Evolutionary conservation across 148 eudicot genomes (phyloP).

Genomic region (Persicaria tinctoria): DNA sequence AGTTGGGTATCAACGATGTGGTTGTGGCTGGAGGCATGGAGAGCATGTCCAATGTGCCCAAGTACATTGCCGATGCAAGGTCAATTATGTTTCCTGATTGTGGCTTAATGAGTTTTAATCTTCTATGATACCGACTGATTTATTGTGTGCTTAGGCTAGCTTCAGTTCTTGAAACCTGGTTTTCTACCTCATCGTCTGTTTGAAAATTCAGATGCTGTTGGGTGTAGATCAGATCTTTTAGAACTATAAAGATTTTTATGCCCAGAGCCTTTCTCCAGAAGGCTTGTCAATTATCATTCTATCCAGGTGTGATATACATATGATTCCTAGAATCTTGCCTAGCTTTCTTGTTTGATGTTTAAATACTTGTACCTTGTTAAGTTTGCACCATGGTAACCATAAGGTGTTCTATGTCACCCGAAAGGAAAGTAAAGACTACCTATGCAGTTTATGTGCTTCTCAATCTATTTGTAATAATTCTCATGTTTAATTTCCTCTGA

Average conservation of each 20-base stretch:
- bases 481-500: not conserved
- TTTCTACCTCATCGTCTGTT: not conserved
- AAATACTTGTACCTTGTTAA: not conserved
- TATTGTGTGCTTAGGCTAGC: not conserved
- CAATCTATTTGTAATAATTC: not conserved
- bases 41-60: conserved; percentile 97
- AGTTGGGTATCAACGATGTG: conserved; percentile 86
- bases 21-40: conserved; percentile 99
- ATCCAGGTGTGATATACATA: not conserved
- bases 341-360: not conserved
- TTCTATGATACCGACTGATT: not conserved
- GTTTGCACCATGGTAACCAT: not conserved
- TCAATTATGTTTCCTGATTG: conserved; percentile 18
- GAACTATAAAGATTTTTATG: not conserved
- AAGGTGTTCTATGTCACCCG: not conserved
- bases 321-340: not conserved
- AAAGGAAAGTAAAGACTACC: not conserved
- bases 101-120: not conserved
- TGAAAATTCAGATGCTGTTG: not conserved
- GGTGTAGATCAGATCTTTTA: not conserved
- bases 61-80: conserved; percentile 92
- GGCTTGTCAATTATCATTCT: not conserved
- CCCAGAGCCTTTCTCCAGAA: not conserved
- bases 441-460: not conserved
- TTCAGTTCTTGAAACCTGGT: not conserved